phyloP scores from a whole-genome alignment of 148 eudicot genomes.

The Rhododendron henanense region DNA sequence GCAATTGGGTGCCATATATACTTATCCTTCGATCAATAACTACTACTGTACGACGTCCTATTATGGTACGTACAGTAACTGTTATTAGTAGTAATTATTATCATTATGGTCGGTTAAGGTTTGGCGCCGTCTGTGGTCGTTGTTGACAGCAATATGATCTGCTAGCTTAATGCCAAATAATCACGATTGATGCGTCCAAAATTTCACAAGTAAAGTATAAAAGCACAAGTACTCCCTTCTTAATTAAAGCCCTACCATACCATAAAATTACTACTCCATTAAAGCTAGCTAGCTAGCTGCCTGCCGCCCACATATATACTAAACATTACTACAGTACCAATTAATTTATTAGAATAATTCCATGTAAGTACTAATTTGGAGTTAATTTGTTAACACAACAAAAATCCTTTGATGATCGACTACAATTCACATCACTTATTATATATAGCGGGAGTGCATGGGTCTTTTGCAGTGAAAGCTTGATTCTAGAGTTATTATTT shows the following conservation, averaged over 20 bases:
- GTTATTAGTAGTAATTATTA: background rate
- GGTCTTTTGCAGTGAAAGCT: too few species aligned
- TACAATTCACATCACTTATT: background rate
- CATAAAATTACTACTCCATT: too few species aligned
- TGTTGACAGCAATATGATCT: background rate
- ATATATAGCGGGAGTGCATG: too few species aligned
- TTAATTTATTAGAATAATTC: too few species aligned
- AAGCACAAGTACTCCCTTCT: background rate
- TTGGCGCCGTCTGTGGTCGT: constrained; percentile 12
- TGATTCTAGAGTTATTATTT: too few species aligned
- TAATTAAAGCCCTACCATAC: background rate
- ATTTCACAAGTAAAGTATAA: background rate
- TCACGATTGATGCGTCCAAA: background rate
- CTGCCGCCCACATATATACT: background rate
- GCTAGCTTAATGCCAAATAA: background rate
- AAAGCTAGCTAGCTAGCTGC: too few species aligned
- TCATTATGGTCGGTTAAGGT: background rate
- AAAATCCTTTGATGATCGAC: background rate
- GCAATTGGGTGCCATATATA: background rate
- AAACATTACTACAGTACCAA: too few species aligned
- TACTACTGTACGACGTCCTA: background rate
- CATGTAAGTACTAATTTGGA: background rate
- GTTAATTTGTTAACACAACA: background rate
- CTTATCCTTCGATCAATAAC: background rate
- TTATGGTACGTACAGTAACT: too few species aligned